These are phyloP conservation scores for Exserohilum rostratum DNA, from an alignment of 2,329 filamentous ascomycete genomes.

Conservation along the genomic window DNA sequence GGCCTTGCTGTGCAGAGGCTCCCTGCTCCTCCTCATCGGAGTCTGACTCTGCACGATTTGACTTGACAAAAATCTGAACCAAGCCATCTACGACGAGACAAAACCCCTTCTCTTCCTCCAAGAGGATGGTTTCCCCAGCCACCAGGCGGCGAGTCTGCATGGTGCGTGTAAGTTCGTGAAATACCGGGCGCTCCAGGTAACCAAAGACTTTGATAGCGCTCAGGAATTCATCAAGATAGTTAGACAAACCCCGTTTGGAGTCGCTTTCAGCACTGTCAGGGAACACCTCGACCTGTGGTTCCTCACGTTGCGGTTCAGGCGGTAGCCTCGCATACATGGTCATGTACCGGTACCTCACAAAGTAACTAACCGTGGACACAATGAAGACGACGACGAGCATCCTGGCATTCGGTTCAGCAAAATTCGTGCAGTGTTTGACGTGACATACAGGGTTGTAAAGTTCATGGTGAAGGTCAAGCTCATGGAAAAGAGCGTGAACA, in stretches of 20 bases:
- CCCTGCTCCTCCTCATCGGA: slow-evolving; percentile 56
- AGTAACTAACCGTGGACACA: slow-evolving; percentile 87
- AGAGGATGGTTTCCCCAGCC: slow-evolving; percentile 89
- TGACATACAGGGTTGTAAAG: slow-evolving; percentile 83
- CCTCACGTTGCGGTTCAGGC: slow-evolving; percentile 92
- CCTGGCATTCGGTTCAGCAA: slow-evolving; percentile 38
- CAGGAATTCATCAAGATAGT: slow-evolving; percentile 95
- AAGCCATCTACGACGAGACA: slow-evolving; percentile 95
- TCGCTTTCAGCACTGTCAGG: slow-evolving; percentile 90
- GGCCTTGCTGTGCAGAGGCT: slow-evolving; percentile 63
- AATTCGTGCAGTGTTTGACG: not conserved
- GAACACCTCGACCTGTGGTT: slow-evolving; percentile 93
- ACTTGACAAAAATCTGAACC: slow-evolving; percentile 98
- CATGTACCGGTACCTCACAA: slow-evolving; percentile 91
- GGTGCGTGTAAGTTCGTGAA: slow-evolving; percentile 94
- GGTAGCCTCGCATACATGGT: slow-evolving; percentile 97
- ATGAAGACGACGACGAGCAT: slow-evolving; percentile 73
- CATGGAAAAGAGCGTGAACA: slow-evolving; percentile 89
- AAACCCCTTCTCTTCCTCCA: slow-evolving; percentile 98
- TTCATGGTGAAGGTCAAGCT: slow-evolving; percentile 99
- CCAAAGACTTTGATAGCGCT: slow-evolving; percentile 99
- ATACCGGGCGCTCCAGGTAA: slow-evolving; percentile 93
- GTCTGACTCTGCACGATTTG: slow-evolving; percentile 60
- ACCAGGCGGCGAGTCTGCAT: slow-evolving; percentile 99
- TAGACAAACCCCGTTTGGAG: slow-evolving; percentile 88